Evolutionary conservation across 2,329 filamentous ascomycete species (phyloP).

Genomic region (Parasarocladium wereldwijsianum): DNA sequence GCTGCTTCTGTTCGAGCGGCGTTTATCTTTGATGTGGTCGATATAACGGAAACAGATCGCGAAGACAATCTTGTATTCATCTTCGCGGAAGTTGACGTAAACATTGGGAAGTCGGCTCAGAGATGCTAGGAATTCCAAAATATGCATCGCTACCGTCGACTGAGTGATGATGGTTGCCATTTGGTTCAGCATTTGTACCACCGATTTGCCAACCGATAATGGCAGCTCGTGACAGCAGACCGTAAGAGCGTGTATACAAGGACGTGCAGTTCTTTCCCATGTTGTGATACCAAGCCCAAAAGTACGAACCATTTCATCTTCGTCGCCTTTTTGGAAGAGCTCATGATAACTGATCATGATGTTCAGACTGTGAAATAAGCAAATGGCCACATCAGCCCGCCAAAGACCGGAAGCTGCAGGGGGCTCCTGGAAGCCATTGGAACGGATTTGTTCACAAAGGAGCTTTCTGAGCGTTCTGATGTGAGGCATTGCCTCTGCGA

Average conservation of each 20-base stretch:
- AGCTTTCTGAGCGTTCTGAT: constrained; percentile 62
- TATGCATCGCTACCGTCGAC: constrained; percentile 80
- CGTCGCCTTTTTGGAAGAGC: constrained; percentile 67
- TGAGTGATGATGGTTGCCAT: constrained; percentile 97
- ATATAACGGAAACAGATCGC: constrained; percentile 90
- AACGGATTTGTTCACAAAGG: constrained; percentile 71
- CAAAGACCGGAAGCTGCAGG: constrained; percentile 65
- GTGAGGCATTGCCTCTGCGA: constrained; percentile 57
- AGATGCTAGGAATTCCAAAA: constrained; percentile 86
- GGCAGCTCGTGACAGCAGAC: constrained; percentile 94
- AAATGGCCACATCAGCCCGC: constrained; percentile 77
- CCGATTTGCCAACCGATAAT: constrained; percentile 67
- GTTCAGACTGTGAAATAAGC: constrained; percentile 73
- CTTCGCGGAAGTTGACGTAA: constrained; percentile 77
- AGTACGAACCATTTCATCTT: constrained; percentile 76
- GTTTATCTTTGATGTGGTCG: constrained; percentile 67
- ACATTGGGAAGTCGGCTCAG: constrained; percentile 73
- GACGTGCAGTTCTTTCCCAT: constrained; percentile 77
- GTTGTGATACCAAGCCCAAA: constrained; percentile 76
- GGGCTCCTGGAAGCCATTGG: constrained; percentile 66
- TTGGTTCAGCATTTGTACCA: constrained; percentile 76
- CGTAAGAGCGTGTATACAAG: constrained; percentile 86
- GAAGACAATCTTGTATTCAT: constrained; percentile 88
- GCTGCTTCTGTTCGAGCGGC: constrained; percentile 30
- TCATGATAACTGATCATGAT: constrained; percentile 85